These are phyloP conservation scores for Xylaria sp. DNA, from an alignment of 2,329 filamentous ascomycete species.

Conservation along the genomic window DNA sequence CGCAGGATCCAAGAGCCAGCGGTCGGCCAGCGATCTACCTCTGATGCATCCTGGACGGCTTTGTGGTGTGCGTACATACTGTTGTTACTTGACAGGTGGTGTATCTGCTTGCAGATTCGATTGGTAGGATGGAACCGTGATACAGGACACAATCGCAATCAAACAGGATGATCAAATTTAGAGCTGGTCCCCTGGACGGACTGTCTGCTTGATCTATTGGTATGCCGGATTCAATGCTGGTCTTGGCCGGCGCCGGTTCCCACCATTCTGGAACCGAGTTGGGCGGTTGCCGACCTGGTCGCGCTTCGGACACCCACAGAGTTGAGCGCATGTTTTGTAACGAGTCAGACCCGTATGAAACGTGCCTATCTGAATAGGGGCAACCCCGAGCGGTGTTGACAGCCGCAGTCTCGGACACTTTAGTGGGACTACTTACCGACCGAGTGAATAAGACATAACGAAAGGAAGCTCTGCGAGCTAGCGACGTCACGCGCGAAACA, in stretches of 20 bases:
- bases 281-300: slow-evolving; percentile 5
- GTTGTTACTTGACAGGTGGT: no score
- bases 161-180: neutral
- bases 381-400: neutral
- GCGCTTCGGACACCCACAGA: slow-evolving; percentile 5
- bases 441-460: no score
- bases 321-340: neutral
- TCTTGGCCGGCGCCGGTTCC: slow-evolving; percentile 11
- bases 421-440: no score
- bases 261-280: slow-evolving; percentile 22
- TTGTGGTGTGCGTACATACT: neutral
- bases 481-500: neutral
- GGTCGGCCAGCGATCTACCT: slow-evolving; percentile 12
- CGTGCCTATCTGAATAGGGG: neutral
- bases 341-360: neutral
- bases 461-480: neutral
- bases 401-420: no score
- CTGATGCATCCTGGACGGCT: neutral
- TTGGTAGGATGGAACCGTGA: slow-evolving; percentile 1
- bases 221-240: neutral
- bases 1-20: neutral
- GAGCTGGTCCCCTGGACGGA: neutral
- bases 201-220: neutral
- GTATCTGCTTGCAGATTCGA: slow-evolving; percentile 2
- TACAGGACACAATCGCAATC: neutral